Percentiles rank a stretch among this genome's conserved stretches.
These are phyloP conservation scores for Calonectria fujianensis DNA, from an alignment of 2,329 filamentous ascomycete species.

Conservation along the genomic window DNA sequence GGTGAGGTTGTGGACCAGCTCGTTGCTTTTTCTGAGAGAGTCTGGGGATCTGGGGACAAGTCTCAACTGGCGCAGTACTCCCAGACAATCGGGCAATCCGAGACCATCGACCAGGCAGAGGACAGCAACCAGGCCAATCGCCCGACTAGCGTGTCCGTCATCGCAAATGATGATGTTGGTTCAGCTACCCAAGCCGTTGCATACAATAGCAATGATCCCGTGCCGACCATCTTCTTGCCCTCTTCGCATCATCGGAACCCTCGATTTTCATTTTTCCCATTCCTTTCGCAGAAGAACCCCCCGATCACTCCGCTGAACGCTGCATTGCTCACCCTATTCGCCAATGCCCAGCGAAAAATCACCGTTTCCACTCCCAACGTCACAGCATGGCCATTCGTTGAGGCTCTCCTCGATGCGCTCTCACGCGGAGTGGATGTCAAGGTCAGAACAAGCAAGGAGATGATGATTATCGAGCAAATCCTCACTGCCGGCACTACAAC, in stretches of 20 bases:
- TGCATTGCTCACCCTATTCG: constrained; percentile 77
- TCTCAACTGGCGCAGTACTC: not conserved
- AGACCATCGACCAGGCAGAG: not conserved
- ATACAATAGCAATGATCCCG: constrained; percentile 50
- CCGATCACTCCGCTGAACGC: constrained; percentile 81
- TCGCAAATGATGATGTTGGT: constrained; percentile 38
- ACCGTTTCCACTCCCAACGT: constrained; percentile 87
- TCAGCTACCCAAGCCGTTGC: constrained; percentile 58
- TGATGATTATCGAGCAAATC: constrained; percentile 89
- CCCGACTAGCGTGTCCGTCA: constrained; percentile 35
- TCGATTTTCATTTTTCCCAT: constrained; percentile 75
- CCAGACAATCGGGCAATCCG: not conserved
- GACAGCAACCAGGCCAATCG: constrained; percentile 23
- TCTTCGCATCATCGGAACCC: constrained; percentile 84
- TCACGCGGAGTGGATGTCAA: constrained; percentile 79
- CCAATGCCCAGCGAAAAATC: constrained; percentile 74
- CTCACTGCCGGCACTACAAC: constrained; percentile 86
- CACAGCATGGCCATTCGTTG: constrained; percentile 79
- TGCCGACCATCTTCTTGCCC: constrained; percentile 80
- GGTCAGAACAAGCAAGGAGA: constrained; percentile 79
- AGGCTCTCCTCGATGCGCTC: constrained; percentile 77
- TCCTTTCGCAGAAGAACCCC: constrained; percentile 67
- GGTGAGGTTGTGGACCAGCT: constrained; percentile 79
- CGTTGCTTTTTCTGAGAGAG: constrained; percentile 78
- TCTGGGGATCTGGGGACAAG: constrained; percentile 74